Base-by-base conservation (phyloP, 192 early-diverging fungal genomes). In the Umbelopsis isabellina region DNA sequence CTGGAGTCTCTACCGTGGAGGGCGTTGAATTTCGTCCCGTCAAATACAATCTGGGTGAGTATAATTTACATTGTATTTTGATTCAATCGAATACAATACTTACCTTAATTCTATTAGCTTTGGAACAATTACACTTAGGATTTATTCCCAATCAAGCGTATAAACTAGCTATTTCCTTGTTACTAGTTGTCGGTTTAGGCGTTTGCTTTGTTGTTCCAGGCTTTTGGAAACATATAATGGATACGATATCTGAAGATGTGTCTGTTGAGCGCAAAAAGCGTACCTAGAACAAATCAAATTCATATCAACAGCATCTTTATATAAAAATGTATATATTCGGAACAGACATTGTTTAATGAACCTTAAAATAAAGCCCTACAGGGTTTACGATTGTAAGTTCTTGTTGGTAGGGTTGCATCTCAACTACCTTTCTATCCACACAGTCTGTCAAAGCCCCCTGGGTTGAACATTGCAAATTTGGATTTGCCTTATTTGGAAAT, bases 11-110 rank as follows among this genome's bases (percentile, higher is more conserved):
- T 6, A 61, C 16, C 2, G 46, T 33, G 8, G n/a, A 37, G 22
- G 53, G 46, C 13, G 48, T 65, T 12, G 70, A 71, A 20, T 45
- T 64, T 27, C 37, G 41, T 45, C 46, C 49, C 9, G 70, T 71
- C 4, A 41, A 45, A 30, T 45, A 49, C 11, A 45, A 71, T 30
- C 61, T 71, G 4, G 69, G 69, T 70, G 53, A 37, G 33, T 18
- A 67, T 41, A 41, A 1, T 6, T 41, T 6, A 1, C 37, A 41
- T 41, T 6, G 37, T 30, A 30, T 41, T 41, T 6, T 6, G 10
- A 10, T 41, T 10, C 37, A 41, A 10, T 41, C 37, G 10, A 5
- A 5, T 41, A 41, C 6, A 1, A 10, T 41, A 41, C 37, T 41
- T 41, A 41, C 10, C 10, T 41, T 2, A 2, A 9, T 6, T 41